These are phyloP conservation scores for Crucibulum laeve DNA, from an alignment of 768 basidiomycete genomes.

Conservation along the genomic window DNA sequence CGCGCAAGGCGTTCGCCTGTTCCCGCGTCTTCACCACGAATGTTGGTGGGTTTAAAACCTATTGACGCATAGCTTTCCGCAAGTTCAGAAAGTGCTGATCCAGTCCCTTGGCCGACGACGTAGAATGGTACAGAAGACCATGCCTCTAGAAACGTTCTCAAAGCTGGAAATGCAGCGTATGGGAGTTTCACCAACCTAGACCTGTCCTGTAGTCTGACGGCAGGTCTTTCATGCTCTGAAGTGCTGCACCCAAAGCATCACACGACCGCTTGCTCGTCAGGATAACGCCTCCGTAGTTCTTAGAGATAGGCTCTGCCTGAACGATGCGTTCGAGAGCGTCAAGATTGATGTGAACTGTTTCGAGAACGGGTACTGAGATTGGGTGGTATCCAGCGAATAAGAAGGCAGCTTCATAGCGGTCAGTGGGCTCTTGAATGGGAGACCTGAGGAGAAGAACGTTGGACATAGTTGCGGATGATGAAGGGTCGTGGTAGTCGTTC, in stretches of 20 bases:
- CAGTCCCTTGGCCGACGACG: constrained; percentile 70
- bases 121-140: constrained; percentile 73
- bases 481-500: neutral
- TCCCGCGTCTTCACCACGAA: constrained; percentile 51
- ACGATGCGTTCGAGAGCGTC: constrained; percentile 39
- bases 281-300: constrained; percentile 53
- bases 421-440: constrained; percentile 32
- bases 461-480: constrained; percentile 15
- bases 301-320: constrained; percentile 24
- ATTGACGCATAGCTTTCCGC: constrained; percentile 7
- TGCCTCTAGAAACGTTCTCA: constrained; percentile 18
- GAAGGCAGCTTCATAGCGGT: constrained; percentile 60
- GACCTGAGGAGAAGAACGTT: constrained; percentile 42
- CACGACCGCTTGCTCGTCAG: constrained; percentile 77
- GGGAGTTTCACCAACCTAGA: constrained; percentile 13
- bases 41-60: constrained; percentile 12
- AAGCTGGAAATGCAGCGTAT: neutral
- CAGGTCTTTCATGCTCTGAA: constrained; percentile 9
- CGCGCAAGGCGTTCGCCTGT: constrained; percentile 63
- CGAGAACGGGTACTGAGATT: constrained; percentile 66
- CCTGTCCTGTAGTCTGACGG: neutral
- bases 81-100: constrained; percentile 36
- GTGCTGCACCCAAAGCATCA: constrained; percentile 61
- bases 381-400: constrained; percentile 41
- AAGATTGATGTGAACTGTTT: constrained; percentile 55